phyloP scores from a whole-genome alignment of 495 filamentous ascomycete species.

The Xylaria venustula region DNA sequence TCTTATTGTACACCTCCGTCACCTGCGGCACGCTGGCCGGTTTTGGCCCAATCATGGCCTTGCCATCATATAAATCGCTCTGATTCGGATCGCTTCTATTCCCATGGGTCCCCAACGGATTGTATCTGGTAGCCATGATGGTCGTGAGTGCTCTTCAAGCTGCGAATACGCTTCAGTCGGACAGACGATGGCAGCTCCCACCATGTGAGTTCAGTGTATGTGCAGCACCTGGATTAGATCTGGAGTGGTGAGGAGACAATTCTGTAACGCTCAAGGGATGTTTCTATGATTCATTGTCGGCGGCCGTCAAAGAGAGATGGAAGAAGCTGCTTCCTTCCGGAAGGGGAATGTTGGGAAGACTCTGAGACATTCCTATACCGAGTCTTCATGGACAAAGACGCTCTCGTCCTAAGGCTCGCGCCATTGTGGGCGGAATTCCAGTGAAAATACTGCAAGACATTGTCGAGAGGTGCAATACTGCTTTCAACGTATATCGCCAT shows the following conservation, averaged over 20 bases:
- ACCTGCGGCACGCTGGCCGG: neutral
- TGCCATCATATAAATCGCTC: too few species aligned
- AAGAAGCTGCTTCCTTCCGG: constrained; percentile 8
- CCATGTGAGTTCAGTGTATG: neutral
- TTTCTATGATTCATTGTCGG: constrained; percentile 21
- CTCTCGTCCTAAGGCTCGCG: neutral
- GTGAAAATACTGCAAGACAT: constrained; percentile 4
- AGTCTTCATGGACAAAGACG: constrained; percentile 6
- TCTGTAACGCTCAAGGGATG: neutral
- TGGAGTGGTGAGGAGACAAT: neutral
- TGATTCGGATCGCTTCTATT: too few species aligned
- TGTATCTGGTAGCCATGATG: neutral
- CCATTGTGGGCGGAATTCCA: constrained; percentile 1
- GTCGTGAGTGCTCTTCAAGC: neutral
- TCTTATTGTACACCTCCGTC: constrained; percentile 21
- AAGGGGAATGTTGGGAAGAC: constrained; percentile 21
- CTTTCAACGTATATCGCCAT: neutral
- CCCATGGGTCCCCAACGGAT: neutral
- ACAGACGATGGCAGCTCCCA: neutral
- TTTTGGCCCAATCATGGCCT: neutral
- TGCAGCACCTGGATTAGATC: neutral
- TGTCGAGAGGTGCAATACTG: neutral
- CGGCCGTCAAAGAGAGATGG: constrained; percentile 20
- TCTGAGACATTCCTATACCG: constrained; percentile 20
- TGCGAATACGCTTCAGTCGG: neutral